Evolutionary conservation across 768 basidiomycete genomes (phyloP), one percentile per base, ranked within the genome.

Genomic region (Coprinopsis marcescibilis): DNA sequence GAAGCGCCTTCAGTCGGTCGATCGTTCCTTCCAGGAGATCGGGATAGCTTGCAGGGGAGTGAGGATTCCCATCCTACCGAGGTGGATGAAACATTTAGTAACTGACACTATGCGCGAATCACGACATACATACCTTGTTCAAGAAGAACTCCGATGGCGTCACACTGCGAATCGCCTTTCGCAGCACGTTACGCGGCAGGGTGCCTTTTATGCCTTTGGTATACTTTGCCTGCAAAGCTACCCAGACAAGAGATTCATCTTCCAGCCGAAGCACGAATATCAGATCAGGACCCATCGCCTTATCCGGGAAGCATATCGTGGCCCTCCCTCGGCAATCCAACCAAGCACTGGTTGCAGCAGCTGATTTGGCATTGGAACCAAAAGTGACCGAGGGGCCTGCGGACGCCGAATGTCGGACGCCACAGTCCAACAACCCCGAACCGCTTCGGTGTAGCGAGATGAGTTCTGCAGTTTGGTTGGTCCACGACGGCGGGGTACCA

Each of bases 251-350:
- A 1, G 62, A 57, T 7, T 57, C 62, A 24, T 70, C 66, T 2
- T 57, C 54, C 1, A 75, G 58, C 24, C 53, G 57, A 17, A 75
- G 45, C 1, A 69, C 59, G 26, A 75, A 72, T 8, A 75, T 36
- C 3, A 71, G 52, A 50, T 73, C 71, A 0, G 72, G 73, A 1
- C 71, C 70, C 71, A 73, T 71, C 1, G 57, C 55, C 2, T 36
- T 49, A 29, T 67, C 64, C 1, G 73, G 72, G 49, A 73, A 70
- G 45, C 71, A 72, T 23, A 73, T 58, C 1, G 71, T 62, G 2
- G 64, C 53, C 24, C 61, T 56, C 1, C 46, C 55, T 1, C 46
- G 38, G 40, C 70, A 67, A 2, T 52, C 50, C 10, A 73, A 54
- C 71, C 72, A 75, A 1, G 54, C 47, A 0, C 61, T 46, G 1